phyloP scores from a whole-genome alignment of 768 basidiomycete species.

The Boletus rubescentipes region DNA sequence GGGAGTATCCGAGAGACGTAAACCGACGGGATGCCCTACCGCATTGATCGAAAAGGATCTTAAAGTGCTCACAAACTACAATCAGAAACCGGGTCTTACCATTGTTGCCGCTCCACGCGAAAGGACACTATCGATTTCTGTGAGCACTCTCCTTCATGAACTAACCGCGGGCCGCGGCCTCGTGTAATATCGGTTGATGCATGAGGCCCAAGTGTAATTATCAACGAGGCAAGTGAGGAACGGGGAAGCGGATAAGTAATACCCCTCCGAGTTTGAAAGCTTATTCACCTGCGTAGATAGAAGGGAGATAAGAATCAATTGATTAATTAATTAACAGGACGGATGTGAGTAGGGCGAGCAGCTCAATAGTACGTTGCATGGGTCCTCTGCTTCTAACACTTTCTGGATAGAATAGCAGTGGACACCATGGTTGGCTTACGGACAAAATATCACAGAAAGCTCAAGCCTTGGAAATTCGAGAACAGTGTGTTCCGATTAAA shows the following conservation, averaged over 20 bases:
- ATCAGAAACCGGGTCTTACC: neutral
- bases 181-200: constrained; percentile 11
- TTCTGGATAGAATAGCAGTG: neutral
- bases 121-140: neutral
- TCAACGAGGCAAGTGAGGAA: constrained; percentile 6
- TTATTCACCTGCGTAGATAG: constrained; percentile 10
- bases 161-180: constrained; percentile 22
- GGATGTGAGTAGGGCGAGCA: neutral
- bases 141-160: too few species aligned
- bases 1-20: constrained; percentile 4
- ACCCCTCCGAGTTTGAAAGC: constrained; percentile 12
- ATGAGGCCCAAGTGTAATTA: constrained; percentile 1
- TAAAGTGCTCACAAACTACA: neutral
- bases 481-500: constrained; percentile 11
- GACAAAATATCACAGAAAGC: neutral
- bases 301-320: neutral
- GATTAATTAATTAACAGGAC: constrained; percentile 1
- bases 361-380: neutral
- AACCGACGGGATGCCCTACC: neutral
- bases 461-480: neutral
- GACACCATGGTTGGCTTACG: neutral
- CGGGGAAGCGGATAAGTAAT: constrained; percentile 6
- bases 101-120: constrained; percentile 3
- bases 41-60: constrained; percentile 6
- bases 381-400: neutral